These are phyloP conservation scores for Neocucurbitaria cava DNA, from an alignment of 2,329 filamentous ascomycete species.

Conservation along the genomic window DNA sequence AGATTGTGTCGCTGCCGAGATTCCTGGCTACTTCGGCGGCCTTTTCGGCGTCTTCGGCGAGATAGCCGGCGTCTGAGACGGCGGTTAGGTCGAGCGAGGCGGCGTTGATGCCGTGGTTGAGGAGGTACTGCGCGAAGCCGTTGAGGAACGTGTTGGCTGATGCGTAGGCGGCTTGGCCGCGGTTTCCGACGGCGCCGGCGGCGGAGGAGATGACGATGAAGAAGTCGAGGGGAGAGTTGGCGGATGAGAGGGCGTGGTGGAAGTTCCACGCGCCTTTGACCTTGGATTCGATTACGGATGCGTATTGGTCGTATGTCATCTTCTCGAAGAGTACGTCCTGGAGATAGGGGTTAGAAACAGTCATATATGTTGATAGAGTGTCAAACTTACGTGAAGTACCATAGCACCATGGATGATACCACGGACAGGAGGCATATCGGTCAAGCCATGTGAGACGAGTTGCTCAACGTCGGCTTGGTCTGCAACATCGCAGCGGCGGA, in stretches of 20 bases:
- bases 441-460: conserved; percentile 14
- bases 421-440: conserved; percentile 27
- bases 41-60: conserved; percentile 32
- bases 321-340: conserved; percentile 31
- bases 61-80: conserved; percentile 34
- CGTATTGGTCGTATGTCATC: conserved; percentile 26
- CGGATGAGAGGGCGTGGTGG: conserved; percentile 14
- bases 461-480: conserved; percentile 18
- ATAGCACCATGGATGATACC: conserved; percentile 36
- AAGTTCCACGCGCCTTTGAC: conserved; percentile 31
- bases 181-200: conserved; percentile 23
- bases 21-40: conserved; percentile 32
- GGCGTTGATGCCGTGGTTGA: conserved; percentile 22
- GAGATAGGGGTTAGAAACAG: background rate
- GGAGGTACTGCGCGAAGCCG: conserved; percentile 30
- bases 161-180: conserved; percentile 31
- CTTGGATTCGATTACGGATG: conserved; percentile 24
- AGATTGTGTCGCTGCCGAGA: conserved; percentile 33
- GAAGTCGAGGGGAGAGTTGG: conserved; percentile 41
- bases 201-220: conserved; percentile 49
- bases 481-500: conserved; percentile 25
- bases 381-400: conserved; percentile 26
- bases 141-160: conserved; percentile 42
- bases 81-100: conserved; percentile 35
- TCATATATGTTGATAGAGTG: background rate